Evolutionary conservation across 2,329 filamentous ascomycete species (phyloP).

Genomic region (Huntiella savannae): DNA sequence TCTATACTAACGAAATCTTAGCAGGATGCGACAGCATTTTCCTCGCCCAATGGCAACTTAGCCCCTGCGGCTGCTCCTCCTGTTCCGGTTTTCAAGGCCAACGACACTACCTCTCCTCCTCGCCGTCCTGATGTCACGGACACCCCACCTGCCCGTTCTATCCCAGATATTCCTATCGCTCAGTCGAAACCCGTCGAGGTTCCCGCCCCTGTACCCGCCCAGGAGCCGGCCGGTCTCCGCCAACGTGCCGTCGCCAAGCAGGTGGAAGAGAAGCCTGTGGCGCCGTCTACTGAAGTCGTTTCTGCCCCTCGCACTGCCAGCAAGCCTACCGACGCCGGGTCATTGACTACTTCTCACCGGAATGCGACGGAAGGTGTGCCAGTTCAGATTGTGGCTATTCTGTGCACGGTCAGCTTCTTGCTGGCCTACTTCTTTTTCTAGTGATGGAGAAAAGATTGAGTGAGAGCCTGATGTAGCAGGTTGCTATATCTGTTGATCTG

Average conservation of each 20-base stretch:
- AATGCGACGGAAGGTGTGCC: slow-evolving; percentile 50
- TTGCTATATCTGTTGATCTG: not conserved
- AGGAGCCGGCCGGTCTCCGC: slow-evolving; percentile 7
- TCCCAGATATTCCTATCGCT: not conserved
- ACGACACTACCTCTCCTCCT: not conserved
- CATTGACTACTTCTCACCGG: slow-evolving; percentile 7
- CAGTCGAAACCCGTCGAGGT: too few species aligned
- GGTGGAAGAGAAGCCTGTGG: slow-evolving; percentile 2
- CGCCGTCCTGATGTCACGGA: too few species aligned
- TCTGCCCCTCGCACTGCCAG: not conserved
- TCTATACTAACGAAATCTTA: not conserved
- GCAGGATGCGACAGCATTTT: slow-evolving; percentile 17
- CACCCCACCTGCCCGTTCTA: too few species aligned
- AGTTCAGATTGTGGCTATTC: slow-evolving; percentile 60
- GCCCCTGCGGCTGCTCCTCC: slow-evolving; percentile 14
- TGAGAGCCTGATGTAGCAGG: not conserved
- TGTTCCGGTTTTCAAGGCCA: not conserved
- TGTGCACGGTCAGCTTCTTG: slow-evolving; percentile 82
- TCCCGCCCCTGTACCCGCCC: not conserved
- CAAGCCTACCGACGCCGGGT: not conserved
- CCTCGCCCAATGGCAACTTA: slow-evolving; percentile 24
- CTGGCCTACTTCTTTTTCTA: slow-evolving; percentile 95
- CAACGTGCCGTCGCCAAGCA: slow-evolving; percentile 6
- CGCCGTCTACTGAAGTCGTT: not conserved
- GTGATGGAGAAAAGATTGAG: not conserved